Percentiles rank a stretch among this genome's conserved stretches.
Evolutionary conservation across 2,329 filamentous ascomycete species (phyloP).

Genomic region (Chrysosporium keratinophilum): DNA sequence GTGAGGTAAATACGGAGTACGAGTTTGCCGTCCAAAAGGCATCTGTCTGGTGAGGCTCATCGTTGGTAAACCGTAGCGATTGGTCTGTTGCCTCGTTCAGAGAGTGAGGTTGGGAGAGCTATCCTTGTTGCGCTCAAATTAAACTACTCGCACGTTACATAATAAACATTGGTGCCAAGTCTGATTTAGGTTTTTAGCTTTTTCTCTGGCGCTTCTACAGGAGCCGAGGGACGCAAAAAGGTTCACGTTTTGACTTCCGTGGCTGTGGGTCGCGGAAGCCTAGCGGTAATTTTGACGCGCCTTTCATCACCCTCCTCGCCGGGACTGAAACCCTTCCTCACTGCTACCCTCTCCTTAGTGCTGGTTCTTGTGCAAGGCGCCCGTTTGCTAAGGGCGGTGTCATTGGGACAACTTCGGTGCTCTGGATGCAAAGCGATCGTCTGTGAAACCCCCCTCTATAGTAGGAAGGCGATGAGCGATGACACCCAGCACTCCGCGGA

Average conservation of each 20-base stretch:
- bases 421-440: too few species aligned
- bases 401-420: too few species aligned
- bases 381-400: not conserved
- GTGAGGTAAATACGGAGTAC: not conserved
- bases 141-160: constrained; percentile 11
- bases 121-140: constrained; percentile 1
- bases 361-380: not conserved
- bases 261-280: constrained; percentile 5
- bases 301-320: not conserved
- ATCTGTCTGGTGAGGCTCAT: not conserved
- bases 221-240: constrained; percentile 8
- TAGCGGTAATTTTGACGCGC: constrained; percentile 9
- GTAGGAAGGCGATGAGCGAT: not conserved
- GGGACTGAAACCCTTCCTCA: not conserved
- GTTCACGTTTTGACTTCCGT: not conserved
- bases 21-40: not conserved
- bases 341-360: not conserved
- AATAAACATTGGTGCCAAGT: constrained; percentile 15
- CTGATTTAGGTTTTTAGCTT: constrained; percentile 17
- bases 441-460: not conserved
- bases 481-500: not conserved
- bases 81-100: not conserved
- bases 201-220: constrained; percentile 11
- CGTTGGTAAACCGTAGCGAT: not conserved
- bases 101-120: not conserved